Base-by-base conservation (phyloP, 352 stramenopile species). In the Globisporangium uncinulatum region DNA sequence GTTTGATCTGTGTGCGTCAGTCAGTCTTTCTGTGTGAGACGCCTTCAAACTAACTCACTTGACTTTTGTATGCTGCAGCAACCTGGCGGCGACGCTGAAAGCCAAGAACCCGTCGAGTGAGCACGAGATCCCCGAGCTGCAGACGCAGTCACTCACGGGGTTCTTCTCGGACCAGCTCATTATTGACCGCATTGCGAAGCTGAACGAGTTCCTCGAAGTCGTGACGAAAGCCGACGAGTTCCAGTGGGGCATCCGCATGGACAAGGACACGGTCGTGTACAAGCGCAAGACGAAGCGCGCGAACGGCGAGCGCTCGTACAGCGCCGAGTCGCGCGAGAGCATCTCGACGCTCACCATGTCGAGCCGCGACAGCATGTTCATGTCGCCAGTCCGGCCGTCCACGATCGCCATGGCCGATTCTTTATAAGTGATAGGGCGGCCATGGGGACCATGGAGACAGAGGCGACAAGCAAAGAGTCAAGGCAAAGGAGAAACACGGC, bases 131-230 rank as follows among this genome's bases (percentile, higher is more conserved):
- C 79, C 79, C 3, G 79, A 89, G 63, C 52, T 89, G 55, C 79
- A 74, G 31, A 87, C 85, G 66, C 86, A 87, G 66, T 74, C 85
- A 57, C 59, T 89, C 11, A 86, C 86, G 34, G 76, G 76, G 24
- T 80, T 81, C 60, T 86, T 89, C 48, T 84, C 74, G 1, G 76
- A 89, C 53, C 83, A 86, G 63, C 83, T 86, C 50, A 89, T 89
- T 47, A 74, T 86, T 61, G 79, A 89, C 51, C 79, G 79, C 46
- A 70, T 89, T 13, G 69, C 73, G 5, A 87, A 87, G 62, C 61
- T 89, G 19, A 89, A 89, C 64, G 70, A 87, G 62, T 89, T 89
- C 60, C 55, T 89, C n/a, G 76, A 89, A 51, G 79, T 74, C n/a
- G 79, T 73, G 3, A 89, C 79, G 1, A 87, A 86, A 51, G 75